Evolutionary conservation across 805 yeast genomes (phyloP).

Genomic region (Lipomyces lipofer): DNA sequence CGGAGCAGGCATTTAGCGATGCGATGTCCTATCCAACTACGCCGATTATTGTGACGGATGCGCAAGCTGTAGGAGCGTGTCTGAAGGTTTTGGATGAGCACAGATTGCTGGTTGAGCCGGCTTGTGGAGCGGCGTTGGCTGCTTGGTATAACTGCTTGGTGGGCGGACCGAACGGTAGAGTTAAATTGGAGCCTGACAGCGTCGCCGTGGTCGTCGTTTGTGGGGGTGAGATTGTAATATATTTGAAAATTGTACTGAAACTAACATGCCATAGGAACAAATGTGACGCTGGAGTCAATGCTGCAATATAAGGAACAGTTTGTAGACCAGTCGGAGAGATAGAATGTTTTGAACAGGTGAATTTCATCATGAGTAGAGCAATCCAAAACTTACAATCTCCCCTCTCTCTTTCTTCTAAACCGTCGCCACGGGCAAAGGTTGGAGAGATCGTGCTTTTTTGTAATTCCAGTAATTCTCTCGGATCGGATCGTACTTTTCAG

Average conservation of each 20-base stretch:
- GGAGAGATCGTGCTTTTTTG: conserved; percentile 2
- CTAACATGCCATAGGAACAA: conserved; percentile 5
- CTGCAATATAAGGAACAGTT: neutral
- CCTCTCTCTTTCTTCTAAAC: neutral
- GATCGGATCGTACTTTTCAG: conserved; percentile 58
- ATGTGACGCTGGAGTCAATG: conserved; percentile 6
- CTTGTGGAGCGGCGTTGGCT: conserved; percentile 70
- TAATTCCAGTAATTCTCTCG: conserved; percentile 61
- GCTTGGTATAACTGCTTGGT: conserved; percentile 36
- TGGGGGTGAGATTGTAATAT: conserved; percentile 16
- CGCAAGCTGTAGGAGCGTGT: conserved; percentile 57
- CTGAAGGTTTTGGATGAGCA: conserved; percentile 52
- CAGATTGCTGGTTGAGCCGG: conserved; percentile 62
- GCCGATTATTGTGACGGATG: conserved; percentile 52
- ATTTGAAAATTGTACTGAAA: too few species aligned
- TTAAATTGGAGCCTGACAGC: conserved; percentile 1
- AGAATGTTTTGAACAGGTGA: too few species aligned
- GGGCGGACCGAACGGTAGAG: neutral
- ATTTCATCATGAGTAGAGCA: too few species aligned
- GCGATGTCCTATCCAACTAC: conserved; percentile 46
- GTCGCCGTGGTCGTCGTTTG: conserved; percentile 22
- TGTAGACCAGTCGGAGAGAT: neutral
- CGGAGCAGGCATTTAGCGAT: conserved; percentile 51
- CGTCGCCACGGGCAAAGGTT: neutral
- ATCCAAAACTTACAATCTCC: too few species aligned